Conservation (phyloP, 371 early-diverging fungal species). For the Haplosporangium sp. region DNA sequence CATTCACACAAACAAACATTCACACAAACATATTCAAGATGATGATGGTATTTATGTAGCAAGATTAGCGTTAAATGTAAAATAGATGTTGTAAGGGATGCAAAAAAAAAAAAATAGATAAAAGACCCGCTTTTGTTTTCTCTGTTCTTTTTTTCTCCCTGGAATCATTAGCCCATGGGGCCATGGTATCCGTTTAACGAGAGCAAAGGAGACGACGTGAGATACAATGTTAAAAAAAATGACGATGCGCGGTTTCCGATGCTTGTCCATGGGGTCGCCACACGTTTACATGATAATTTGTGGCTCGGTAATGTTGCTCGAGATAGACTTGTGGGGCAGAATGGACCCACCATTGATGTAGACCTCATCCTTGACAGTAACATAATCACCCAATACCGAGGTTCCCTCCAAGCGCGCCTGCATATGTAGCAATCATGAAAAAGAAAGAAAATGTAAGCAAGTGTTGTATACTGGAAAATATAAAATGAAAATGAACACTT, state of each 20-base stretch:
- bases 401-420: constrained; percentile 90
- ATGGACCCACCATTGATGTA: constrained; percentile 95
- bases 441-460: neutral
- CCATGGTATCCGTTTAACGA: constrained; percentile 9
- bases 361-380: constrained; percentile 90
- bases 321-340: constrained; percentile 93
- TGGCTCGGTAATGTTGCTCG: constrained; percentile 89
- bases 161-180: too few species aligned
- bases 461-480: neutral
- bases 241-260: neutral
- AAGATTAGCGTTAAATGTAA: neutral
- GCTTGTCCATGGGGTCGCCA: too few species aligned
- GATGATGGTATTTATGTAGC: neutral
- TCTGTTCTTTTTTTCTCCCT: neutral
- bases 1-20: neutral
- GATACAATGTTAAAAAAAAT: neutral
- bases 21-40: neutral
- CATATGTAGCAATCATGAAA: neutral
- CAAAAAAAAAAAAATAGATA: neutral
- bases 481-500: constrained; percentile 1
- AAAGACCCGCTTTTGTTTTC: constrained; percentile 22
- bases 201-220: neutral
- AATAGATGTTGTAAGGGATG: neutral
- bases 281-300: constrained; percentile 88
- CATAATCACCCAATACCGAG: constrained; percentile 95